Base-by-base conservation (phyloP, 306 rosid species). In the Crotalaria pallida region DNA sequence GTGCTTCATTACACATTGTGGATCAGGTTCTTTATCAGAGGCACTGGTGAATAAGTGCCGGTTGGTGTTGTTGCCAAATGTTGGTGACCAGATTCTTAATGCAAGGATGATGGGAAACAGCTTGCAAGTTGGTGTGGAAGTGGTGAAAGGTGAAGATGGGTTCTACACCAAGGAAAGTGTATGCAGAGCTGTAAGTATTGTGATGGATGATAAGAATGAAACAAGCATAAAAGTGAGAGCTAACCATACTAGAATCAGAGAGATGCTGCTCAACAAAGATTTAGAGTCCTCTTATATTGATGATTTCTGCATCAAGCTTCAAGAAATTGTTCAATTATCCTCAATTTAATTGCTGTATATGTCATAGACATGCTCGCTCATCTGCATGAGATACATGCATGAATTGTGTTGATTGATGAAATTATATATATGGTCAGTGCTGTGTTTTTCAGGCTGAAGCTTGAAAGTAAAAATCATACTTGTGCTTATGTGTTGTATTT, bases 51-150 rank as follows among this genome's bases (percentile, higher is more conserved):
- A 68, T 36, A 10, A 69, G 31, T 57, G 83, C 19, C 74, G 69
- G 12, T 19, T 82, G 72, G 83, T 82, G 29, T 7, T 82, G 36
- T 47, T 64, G 7, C 86, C 73, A 3, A 34, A 49, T 17, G 50
- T 58, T 29, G 77, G 67, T 41, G 83, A 82, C 27, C 80, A 78
- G 16, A 50, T 78, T 0, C 31, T 64, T 0, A 59, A 71, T 71
- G 83, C 81, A 21, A 79, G 79, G 58, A 43, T 75, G 66, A 79
- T 71, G 76, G 65, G 51, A 5, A 75, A 66, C 3, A 79, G 43
- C 45, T 67, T 78, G 67, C 31, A 70, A 40, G 81, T 74, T 65
- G 86, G 86, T 7, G 81, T 78, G 62, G 83, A 65, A 52, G 81
- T 78, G 22, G 78, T 65, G 73, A 79, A 82, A 44, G 76, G 60